These are phyloP conservation scores for Fraxinus platypoda DNA, from an alignment of 305 asterid genomes.

Conservation along the genomic window DNA sequence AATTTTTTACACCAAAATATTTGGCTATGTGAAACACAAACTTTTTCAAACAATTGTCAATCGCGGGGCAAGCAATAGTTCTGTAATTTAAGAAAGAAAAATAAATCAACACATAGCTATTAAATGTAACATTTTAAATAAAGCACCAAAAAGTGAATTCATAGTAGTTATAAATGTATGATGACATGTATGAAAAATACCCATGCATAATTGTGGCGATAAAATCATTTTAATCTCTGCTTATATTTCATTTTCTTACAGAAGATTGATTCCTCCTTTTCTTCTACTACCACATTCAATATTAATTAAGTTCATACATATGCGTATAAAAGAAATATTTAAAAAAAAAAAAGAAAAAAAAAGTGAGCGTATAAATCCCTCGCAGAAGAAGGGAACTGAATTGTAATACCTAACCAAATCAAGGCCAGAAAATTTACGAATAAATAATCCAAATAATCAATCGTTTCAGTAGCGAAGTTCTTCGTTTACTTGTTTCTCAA, in stretches of 20 bases:
- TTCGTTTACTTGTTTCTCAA: neutral
- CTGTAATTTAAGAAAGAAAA: conserved; percentile 10
- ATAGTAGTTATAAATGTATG: neutral
- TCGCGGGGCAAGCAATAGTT: neutral
- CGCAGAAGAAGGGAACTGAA: neutral
- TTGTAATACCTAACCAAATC: neutral
- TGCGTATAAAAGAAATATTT: neutral
- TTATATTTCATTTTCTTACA: neutral
- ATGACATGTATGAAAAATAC: neutral
- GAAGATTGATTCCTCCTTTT: neutral
- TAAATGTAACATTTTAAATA: conserved; percentile 12
- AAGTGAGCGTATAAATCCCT: neutral
- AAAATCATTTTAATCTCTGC: neutral
- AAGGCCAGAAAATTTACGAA: neutral
- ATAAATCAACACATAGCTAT: neutral
- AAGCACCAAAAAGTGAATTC: neutral
- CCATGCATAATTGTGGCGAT: neutral
- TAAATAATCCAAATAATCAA: neutral
- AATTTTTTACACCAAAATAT: neutral
- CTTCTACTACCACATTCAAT: neutral
- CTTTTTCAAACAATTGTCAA: neutral
- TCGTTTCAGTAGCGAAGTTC: neutral
- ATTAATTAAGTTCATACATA: neutral
- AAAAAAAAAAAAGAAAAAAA: neutral
- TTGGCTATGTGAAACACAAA: neutral